Conservation (phyloP, 257 asterid genomes). For the Euphrasia confusa region DNA sequence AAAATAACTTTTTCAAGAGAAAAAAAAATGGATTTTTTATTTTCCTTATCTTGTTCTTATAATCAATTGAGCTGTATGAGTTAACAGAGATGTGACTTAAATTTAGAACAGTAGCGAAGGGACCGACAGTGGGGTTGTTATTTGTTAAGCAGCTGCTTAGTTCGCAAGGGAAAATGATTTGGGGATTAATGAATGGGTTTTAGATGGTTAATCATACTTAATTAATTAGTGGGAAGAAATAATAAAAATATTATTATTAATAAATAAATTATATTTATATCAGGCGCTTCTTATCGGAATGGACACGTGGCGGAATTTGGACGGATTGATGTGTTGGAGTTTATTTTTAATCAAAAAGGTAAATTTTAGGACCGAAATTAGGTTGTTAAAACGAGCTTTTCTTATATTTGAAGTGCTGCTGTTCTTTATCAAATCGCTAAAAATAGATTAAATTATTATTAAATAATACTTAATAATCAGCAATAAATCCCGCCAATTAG, state of each 20-base stretch:
- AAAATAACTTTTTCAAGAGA: constrained; percentile 12
- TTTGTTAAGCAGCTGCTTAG: constrained; percentile 1
- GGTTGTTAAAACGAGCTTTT: not conserved
- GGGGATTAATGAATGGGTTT: not conserved
- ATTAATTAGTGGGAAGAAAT: not conserved
- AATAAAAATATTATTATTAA: not conserved
- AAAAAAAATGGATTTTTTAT: constrained; percentile 26
- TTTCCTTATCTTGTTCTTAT: not conserved
- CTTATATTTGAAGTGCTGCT: not conserved
- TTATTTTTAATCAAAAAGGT: not conserved
- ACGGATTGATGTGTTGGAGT: not conserved
- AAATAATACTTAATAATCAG: not conserved
- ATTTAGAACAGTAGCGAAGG: constrained; percentile 22
- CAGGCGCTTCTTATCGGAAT: not conserved
- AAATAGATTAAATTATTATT: not conserved
- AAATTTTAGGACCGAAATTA: not conserved
- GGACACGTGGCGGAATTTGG: constrained; percentile 4
- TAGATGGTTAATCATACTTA: constrained; percentile 14
- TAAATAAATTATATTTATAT: not conserved
- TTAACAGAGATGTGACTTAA: constrained; percentile 17
- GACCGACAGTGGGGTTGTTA: constrained; percentile 18
- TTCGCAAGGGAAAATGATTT: constrained; percentile 21
- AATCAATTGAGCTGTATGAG: constrained; percentile 7
- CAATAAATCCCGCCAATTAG: not conserved
- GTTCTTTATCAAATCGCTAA: not conserved